Evolutionary conservation across 139 green algal genomes (phyloP).

Genomic region (Marvania coccoides): DNA sequence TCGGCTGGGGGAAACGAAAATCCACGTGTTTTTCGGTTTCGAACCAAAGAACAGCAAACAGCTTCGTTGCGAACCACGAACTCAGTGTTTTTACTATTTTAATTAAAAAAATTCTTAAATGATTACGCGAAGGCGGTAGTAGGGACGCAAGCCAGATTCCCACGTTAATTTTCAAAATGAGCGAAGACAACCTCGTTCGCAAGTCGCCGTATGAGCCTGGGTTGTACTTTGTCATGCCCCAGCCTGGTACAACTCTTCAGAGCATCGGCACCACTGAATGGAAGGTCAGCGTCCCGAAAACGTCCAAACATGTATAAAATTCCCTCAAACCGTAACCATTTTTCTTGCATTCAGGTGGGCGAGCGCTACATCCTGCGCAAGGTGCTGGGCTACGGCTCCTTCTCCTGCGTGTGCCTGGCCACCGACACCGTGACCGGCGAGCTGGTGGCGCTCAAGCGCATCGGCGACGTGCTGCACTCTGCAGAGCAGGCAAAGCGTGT

Average conservation of each 20-base stretch:
- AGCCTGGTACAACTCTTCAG: constrained; percentile 25
- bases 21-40: no score
- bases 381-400: constrained; percentile 64
- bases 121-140: neutral
- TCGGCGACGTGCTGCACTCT: constrained; percentile 69
- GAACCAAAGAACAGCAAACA: no score
- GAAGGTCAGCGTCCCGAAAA: constrained; percentile 2
- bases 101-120: no score
- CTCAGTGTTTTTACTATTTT: no score
- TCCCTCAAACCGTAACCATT: neutral
- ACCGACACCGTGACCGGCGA: constrained; percentile 44
- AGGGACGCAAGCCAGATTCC: neutral
- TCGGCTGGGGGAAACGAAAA: no score
- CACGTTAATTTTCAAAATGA: no score
- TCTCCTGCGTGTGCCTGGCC: constrained; percentile 62
- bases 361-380: constrained; percentile 50
- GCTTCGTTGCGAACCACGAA: no score
- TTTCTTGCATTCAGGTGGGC: constrained; percentile 41
- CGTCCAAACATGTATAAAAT: neutral
- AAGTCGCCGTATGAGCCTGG: constrained; percentile 27
- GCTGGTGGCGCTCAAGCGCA: constrained; percentile 75
- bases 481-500: constrained; percentile 71
- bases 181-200: no score
- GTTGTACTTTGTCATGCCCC: constrained; percentile 21
- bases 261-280: constrained; percentile 18